phyloP scores from a whole-genome alignment of 2,329 filamentous ascomycete species.

The Metarhizium brunneum region DNA sequence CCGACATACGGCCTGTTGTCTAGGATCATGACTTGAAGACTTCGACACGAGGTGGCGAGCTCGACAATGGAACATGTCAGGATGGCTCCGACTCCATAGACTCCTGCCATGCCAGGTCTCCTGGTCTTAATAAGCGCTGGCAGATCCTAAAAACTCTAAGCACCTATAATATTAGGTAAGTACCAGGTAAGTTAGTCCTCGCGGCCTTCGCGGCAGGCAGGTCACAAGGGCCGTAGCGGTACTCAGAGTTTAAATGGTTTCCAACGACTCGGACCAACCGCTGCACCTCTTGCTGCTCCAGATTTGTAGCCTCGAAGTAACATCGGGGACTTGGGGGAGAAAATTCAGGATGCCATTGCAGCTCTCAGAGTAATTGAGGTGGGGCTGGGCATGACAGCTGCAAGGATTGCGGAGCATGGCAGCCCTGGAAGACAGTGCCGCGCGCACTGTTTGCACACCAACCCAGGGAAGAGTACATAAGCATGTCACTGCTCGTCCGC shows the following conservation, averaged over 20 bases:
- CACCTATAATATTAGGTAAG: too few relatives aligned
- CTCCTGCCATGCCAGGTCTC: too few relatives aligned
- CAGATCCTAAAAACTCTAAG: too few relatives aligned
- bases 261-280: not conserved
- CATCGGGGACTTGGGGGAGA: not conserved
- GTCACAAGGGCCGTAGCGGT: too few relatives aligned
- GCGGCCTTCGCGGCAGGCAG: too few relatives aligned
- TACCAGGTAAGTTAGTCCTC: too few relatives aligned
- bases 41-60: not conserved
- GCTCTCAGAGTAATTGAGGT: not conserved
- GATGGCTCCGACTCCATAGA: too few relatives aligned
- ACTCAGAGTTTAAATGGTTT: too few relatives aligned
- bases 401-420: not conserved
- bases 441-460: not conserved
- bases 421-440: not conserved
- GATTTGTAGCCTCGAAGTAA: not conserved
- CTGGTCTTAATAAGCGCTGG: too few relatives aligned
- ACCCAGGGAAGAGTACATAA: not conserved
- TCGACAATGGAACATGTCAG: not conserved
- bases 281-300: not conserved
- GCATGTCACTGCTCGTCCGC: not conserved
- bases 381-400: not conserved
- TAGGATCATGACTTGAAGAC: not conserved
- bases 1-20: not conserved
- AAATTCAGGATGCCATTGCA: not conserved